phyloP scores from a whole-genome alignment of 148 eudicot genomes.

The Fallopia convolvulus region DNA sequence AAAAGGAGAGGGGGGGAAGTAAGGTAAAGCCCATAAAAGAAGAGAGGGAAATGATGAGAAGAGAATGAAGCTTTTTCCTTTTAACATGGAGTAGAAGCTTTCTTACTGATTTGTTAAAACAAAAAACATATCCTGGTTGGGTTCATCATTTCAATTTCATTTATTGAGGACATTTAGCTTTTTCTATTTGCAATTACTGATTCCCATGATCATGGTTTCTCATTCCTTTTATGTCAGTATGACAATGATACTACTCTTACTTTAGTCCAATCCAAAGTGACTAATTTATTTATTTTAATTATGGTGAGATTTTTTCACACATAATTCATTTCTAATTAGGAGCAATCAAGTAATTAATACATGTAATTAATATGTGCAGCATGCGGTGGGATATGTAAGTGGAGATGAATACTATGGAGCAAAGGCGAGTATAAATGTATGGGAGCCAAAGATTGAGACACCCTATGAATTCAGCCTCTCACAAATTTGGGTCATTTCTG shows the following conservation, averaged over 20 bases:
- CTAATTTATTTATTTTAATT: neutral
- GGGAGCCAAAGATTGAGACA: slow-evolving; percentile 70
- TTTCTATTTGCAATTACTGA: neutral
- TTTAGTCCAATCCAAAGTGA: neutral
- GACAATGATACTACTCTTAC: neutral
- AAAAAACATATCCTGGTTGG: neutral
- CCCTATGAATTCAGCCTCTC: slow-evolving; percentile 84
- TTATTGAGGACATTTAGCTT: neutral
- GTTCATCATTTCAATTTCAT: neutral
- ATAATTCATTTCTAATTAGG: no score
- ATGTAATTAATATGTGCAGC: slow-evolving; percentile 28
- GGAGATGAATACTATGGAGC: slow-evolving; percentile 90
- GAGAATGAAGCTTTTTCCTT: neutral
- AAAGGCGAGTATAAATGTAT: slow-evolving; percentile 85
- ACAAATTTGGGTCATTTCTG: slow-evolving; percentile 87
- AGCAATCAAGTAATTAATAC: neutral
- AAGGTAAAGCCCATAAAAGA: neutral
- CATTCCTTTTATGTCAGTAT: neutral
- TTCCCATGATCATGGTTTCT: neutral
- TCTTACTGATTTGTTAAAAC: no score
- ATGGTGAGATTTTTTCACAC: no score
- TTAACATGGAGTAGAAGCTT: no score
- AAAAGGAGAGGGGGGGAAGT: neutral
- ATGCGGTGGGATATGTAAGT: slow-evolving; percentile 84
- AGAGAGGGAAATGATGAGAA: slow-evolving; percentile 4